phyloP scores from a whole-genome alignment of 176 grass and related monocot genomes.

The Juncus inflexus region DNA sequence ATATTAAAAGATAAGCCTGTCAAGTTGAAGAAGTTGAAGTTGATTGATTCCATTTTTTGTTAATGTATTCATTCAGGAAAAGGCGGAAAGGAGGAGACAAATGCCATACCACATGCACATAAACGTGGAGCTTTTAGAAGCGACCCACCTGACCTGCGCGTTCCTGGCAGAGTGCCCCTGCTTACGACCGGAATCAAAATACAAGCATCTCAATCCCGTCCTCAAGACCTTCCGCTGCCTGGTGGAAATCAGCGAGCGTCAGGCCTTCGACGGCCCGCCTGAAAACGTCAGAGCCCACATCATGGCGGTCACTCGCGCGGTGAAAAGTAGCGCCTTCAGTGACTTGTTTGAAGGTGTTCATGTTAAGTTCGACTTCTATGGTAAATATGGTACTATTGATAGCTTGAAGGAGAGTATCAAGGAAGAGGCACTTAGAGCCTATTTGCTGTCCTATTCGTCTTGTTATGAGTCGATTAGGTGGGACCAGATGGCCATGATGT shows the following conservation, averaged over 20 bases:
- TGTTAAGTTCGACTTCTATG: slow-evolving; percentile 40
- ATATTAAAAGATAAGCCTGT: no score
- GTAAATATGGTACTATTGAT: no score
- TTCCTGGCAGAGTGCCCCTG: slow-evolving; percentile 77
- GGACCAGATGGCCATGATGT: slow-evolving; percentile 62
- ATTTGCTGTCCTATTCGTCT: slow-evolving; percentile 56
- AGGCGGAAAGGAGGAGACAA: no score
- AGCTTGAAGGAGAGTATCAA: slow-evolving; percentile 65
- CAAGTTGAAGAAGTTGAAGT: no score
- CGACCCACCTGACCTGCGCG: slow-evolving; percentile 68
- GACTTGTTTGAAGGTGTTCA: slow-evolving; percentile 46
- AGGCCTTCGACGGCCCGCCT: slow-evolving; percentile 71
- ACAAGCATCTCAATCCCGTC: slow-evolving; percentile 52
- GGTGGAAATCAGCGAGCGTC: slow-evolving; percentile 75
- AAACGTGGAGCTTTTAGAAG: slow-evolving; percentile 81
- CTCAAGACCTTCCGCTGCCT: slow-evolving; percentile 77
- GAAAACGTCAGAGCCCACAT: slow-evolving; percentile 78
- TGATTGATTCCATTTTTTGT: no score
- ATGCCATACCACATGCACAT: slow-evolving; percentile 92
- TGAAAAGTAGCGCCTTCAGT: slow-evolving; percentile 58
- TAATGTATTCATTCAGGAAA: slow-evolving; percentile 47
- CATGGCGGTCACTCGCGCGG: slow-evolving; percentile 65
- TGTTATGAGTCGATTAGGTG: slow-evolving; percentile 61
- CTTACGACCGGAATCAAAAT: slow-evolving; percentile 55
- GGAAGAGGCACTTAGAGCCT: slow-evolving; percentile 75